These are phyloP conservation scores for Globisporangium viniferum DNA, from an alignment of 352 stramenopile genomes.

Conservation along the genomic window DNA sequence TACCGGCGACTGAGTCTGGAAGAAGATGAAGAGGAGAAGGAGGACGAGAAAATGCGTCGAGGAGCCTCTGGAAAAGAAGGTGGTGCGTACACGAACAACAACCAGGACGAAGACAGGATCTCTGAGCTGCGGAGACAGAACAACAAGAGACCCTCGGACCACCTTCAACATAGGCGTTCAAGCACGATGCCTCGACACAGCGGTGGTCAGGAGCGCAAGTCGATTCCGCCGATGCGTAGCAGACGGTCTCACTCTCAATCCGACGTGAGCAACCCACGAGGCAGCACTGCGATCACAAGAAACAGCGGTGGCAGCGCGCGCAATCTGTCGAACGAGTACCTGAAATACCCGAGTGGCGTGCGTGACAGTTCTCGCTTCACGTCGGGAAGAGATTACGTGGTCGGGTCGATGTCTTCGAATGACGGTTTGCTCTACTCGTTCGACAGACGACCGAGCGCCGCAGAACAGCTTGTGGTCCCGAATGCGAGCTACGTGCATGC, in stretches of 20 bases:
- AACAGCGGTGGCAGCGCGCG: slow-evolving; percentile 12
- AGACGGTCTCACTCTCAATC: slow-evolving; percentile 42
- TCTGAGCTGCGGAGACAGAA: slow-evolving; percentile 28
- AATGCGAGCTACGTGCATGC: slow-evolving; percentile 66
- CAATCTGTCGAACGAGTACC: slow-evolving; percentile 15
- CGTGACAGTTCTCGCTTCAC: slow-evolving; percentile 15
- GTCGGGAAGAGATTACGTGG: slow-evolving; percentile 10
- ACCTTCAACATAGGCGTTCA: slow-evolving; percentile 5
- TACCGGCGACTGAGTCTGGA: slow-evolving; percentile 58
- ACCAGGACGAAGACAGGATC: slow-evolving; percentile 34
- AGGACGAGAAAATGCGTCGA: slow-evolving; percentile 29
- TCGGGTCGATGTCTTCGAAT: slow-evolving; percentile 24
- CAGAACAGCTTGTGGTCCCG: slow-evolving; percentile 49
- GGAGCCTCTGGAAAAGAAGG: slow-evolving; percentile 27
- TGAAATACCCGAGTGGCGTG: slow-evolving; percentile 1
- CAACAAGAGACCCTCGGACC: slow-evolving; percentile 12
- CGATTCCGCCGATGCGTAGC: slow-evolving; percentile 9
- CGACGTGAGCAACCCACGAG: slow-evolving; percentile 36
- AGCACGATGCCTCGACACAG: slow-evolving; percentile 13
- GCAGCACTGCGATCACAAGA: slow-evolving; percentile 10
- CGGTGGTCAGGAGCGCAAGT: slow-evolving; percentile 9
- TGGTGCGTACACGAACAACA: slow-evolving; percentile 6
- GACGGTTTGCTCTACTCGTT: slow-evolving; percentile 33
- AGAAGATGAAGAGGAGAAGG: slow-evolving; percentile 72
- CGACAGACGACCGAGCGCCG: slow-evolving; percentile 39